Conservation (phyloP, 345 rosid species). For the Gossypium arboreum region DNA sequence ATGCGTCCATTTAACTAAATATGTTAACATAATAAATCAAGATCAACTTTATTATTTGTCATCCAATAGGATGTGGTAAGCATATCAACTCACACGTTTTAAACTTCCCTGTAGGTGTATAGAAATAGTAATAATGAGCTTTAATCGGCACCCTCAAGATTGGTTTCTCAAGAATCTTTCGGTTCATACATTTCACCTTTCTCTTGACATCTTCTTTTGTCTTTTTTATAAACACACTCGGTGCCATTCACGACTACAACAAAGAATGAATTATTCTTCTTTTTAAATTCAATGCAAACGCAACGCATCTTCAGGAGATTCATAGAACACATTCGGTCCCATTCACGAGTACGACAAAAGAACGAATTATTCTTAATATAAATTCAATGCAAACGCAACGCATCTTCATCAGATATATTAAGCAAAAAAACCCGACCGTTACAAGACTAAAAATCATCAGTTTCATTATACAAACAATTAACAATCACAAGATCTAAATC, state of each 20-base stretch:
- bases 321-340: background rate
- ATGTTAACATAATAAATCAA: background rate
- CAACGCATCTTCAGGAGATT: no score
- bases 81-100: background rate
- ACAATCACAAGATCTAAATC: background rate
- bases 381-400: background rate
- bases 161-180: no score
- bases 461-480: background rate
- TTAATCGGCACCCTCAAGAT: no score
- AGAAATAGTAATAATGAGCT: background rate
- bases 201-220: no score
- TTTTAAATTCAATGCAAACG: no score
- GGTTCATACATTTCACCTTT: no score
- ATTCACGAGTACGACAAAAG: background rate
- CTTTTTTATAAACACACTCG: no score
- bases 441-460: slow-evolving; percentile 5
- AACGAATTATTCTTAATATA: background rate
- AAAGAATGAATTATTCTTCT: no score
- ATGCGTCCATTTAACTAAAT: background rate
- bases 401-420: background rate
- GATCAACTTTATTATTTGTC: background rate
- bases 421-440: background rate
- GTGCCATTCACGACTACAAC: no score
- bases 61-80: background rate
- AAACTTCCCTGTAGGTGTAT: background rate